Conservation (phyloP, 78 protist genomes). For the Dictyostelium brefeldianum region DNA sequence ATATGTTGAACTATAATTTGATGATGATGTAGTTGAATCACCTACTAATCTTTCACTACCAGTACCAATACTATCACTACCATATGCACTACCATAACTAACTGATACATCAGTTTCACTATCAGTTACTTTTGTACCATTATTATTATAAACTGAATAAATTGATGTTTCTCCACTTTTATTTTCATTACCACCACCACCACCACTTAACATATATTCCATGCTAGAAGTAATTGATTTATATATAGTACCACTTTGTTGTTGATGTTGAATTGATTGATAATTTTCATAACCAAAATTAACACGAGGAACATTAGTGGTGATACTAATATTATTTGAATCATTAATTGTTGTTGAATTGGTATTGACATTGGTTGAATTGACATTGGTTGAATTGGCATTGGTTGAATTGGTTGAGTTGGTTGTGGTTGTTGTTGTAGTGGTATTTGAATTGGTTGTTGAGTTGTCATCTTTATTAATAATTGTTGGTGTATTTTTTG, state of each 20-base stretch:
- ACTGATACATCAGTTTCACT: not conserved
- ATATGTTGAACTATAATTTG: not conserved
- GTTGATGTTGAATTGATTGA: constrained; percentile 2
- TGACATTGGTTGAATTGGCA: not conserved
- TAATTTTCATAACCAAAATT: constrained; percentile 13
- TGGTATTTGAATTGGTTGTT: not conserved
- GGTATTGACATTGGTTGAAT: no score
- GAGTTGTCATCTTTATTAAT: not conserved
- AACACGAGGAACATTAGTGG: constrained; percentile 2
- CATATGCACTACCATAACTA: not conserved
- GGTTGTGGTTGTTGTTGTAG: not conserved
- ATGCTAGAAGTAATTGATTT: constrained; percentile 16
- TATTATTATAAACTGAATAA: not conserved
- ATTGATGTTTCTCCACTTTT: not conserved
- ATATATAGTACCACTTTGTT: not conserved
- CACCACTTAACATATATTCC: not conserved
- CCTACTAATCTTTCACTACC: not conserved
- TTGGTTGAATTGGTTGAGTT: not conserved
- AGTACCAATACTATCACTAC: no score
- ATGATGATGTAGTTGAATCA: not conserved
- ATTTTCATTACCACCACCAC: not conserved
- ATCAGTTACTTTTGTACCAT: not conserved
- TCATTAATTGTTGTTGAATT: not conserved
- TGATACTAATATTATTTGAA: not conserved
- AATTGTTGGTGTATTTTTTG: not conserved